Base-by-base conservation (phyloP, 140 eudicot species). In the Ambrosia hybrid region DNA sequence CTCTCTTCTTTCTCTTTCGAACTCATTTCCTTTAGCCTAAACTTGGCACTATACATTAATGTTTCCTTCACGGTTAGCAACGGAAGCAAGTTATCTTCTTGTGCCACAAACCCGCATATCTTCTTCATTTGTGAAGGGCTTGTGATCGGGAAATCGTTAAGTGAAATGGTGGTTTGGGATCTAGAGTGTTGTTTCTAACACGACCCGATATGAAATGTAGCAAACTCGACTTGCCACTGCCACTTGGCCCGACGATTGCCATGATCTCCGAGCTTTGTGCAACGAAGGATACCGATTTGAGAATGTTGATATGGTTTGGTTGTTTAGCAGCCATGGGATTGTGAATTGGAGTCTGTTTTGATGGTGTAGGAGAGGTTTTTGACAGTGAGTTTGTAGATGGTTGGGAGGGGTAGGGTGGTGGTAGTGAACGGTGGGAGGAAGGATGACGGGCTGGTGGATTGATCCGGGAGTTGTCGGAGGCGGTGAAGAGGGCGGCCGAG, bases 221-320 rank as follows among this genome's bases (percentile, higher is more conserved):
- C 10, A 94, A 84, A 45, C 95, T 84, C 9, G 99, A 91, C 83
- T 94, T 94, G n/a, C 99, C 99, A 12, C 97, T 94, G 30, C 99
- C 99, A 70, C 99, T 94, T 17, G 97, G 99, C 56, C 99, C 99
- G 3, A 94, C 97, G 13, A 94, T 72, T 9, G 99, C 99, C 57
- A 91, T 88, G 78, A 91, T 88, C 61, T 94, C 87, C 7, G 95
- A 86, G 76, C 92, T 86, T 81, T 80, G 87, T 3, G 96, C 97
- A 0, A 73, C 53, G 45, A 94, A 94, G 26, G 97, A 88, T 68
- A 94, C 92, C 0, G 96, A 86, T 73, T 91, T 87, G 62, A 94
- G 92, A 67, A 94, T 85, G 13, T 74, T 75, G 36, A 85, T 71
- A 10, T 82, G 86, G 58, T 85, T 83, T 2, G 75, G 43, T 69